Evolutionary conservation across 768 basidiomycete genomes (phyloP).

Genomic region (Lactarius sp.): DNA sequence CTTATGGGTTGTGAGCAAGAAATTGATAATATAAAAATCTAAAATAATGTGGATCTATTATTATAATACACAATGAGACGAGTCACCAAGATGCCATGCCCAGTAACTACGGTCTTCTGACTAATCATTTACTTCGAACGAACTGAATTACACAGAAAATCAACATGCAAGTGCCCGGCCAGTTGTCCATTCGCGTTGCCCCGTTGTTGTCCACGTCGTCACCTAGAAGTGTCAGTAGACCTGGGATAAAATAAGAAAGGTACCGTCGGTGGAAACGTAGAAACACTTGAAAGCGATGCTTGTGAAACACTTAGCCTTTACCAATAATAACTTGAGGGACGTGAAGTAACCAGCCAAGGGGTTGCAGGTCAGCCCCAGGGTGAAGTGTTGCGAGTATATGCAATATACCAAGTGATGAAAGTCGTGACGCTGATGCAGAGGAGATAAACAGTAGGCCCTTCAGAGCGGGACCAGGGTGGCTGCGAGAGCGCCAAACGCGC

Average conservation of each 20-base stretch:
- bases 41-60: neutral
- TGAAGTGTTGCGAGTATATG: neutral
- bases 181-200: neutral
- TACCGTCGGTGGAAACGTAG: slow-evolving; percentile 11
- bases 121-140: no score
- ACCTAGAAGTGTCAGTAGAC: slow-evolving; percentile 19
- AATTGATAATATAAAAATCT: slow-evolving; percentile 9
- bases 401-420: neutral
- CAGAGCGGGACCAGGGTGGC: neutral
- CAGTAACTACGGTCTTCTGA: neutral
- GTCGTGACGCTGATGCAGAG: neutral
- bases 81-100: neutral
- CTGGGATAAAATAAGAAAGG: slow-evolving; percentile 4
- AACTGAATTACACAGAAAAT: neutral
- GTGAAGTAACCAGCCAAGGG: no score
- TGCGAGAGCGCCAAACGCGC: neutral
- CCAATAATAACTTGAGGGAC: slow-evolving; percentile 1
- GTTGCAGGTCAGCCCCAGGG: neutral
- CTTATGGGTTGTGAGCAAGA: neutral
- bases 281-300: neutral
- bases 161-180: neutral
- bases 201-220: neutral
- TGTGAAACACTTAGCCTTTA: slow-evolving; percentile 23
- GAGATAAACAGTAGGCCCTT: neutral
- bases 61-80: neutral